Evolutionary conservation across 208 protist species (phyloP), one percentile per base, ranked within the genome.

Genomic region (Chromosphaera perkinsii): DNA sequence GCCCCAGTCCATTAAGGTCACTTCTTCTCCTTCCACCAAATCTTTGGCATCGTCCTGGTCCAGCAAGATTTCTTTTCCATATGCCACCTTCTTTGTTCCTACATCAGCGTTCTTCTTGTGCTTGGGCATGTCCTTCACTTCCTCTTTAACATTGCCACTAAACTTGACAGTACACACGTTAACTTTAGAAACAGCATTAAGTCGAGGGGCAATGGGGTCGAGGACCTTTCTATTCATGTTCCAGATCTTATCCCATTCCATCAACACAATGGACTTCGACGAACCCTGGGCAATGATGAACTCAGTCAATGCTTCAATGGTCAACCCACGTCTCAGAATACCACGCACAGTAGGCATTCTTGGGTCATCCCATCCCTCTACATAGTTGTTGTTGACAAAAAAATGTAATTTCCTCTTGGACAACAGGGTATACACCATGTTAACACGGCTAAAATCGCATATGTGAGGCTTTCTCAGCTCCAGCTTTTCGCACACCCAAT

Each of bases 241-340:
- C 94, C 95, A 99, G 29, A 99, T 78, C 77, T 97, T 98, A 51
- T 92, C 89, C 91, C 94, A 97, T 72, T 97, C 90, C 86, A 97
- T 94, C 33, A 95, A 86, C 76, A 95, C 97, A 43, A 90, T 82
- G 12, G 80, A 72, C 59, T 92, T 90, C 39, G 91, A 96, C 66
- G 94, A 94, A 64, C 97, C 96, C 76, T 98, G 94, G 40, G 83
- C 81, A 5, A 93, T 55, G 48, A 97, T 89, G 77, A 99, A 99
- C 47, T 94, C 73, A 22, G 82, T 75, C 1, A 99, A 82, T 1
- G 92, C 91, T 35, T 95, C 72, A 24, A 98, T 81, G n/a, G 90
- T 91, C 66, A 99, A 75, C 58, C 97, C 97, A 51, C 95, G 86
- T 12, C 96, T 82, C 22, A 97, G 72, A 26, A 99, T 79, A 35